Percentiles rank a stretch among this genome's conserved stretches.
Conservation (phyloP, 2,329 filamentous ascomycete genomes). For the Catunica adiposa region DNA sequence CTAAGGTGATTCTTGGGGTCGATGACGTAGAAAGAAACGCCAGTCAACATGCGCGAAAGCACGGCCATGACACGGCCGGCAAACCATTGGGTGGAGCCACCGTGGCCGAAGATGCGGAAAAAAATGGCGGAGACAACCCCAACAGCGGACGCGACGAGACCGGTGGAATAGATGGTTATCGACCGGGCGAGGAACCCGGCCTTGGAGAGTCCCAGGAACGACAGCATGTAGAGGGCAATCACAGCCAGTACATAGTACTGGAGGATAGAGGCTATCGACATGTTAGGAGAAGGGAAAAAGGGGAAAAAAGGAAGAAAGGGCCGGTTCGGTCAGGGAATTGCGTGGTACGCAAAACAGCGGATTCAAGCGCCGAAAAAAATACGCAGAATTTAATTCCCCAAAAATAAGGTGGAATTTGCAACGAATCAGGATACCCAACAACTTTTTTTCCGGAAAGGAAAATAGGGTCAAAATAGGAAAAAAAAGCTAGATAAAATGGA, state of each 20-base stretch:
- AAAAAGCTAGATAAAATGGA: neutral
- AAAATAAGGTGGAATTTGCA: neutral
- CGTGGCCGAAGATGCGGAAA: conserved; percentile 54
- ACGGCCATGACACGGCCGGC: conserved; percentile 65
- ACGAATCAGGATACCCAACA: neutral
- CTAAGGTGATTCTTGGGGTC: conserved; percentile 47
- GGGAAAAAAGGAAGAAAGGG: conserved; percentile 2
- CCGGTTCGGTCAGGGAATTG: neutral
- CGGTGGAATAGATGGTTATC: conserved; percentile 46
- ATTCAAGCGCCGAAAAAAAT: neutral
- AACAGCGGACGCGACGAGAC: conserved; percentile 47
- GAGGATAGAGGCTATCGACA: conserved; percentile 25
- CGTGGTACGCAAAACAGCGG: neutral
- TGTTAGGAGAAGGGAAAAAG: conserved; percentile 20
- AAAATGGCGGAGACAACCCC: conserved; percentile 59
- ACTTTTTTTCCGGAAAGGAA: neutral
- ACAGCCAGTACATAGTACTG: conserved; percentile 35
- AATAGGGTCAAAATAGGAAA: neutral
- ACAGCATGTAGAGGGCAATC: conserved; percentile 44
- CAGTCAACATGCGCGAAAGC: conserved; percentile 57
- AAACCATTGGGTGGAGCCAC: conserved; percentile 72
- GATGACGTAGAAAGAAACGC: conserved; percentile 59
- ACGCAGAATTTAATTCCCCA: neutral
- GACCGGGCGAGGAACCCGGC: conserved; percentile 53
- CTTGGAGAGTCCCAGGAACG: conserved; percentile 34